Conservation (phyloP, 2,329 filamentous ascomycete genomes). For the Elsinoe perseae region DNA sequence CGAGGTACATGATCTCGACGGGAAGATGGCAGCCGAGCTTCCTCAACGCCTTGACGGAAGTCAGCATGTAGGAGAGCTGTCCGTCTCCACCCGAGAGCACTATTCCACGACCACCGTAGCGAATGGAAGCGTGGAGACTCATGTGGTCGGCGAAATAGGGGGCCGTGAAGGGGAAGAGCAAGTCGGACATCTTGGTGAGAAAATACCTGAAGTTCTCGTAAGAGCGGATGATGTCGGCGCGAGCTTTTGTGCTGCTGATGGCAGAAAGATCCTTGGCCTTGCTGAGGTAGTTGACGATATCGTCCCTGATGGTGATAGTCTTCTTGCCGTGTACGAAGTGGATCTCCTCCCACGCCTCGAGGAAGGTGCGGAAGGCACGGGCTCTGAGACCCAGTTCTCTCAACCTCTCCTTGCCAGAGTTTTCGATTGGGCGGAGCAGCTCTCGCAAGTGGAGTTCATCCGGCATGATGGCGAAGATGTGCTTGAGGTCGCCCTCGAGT, state of each 20-base stretch:
- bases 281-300: slow-evolving; percentile 35
- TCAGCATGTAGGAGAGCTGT: slow-evolving; percentile 38
- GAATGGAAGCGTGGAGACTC: slow-evolving; percentile 36
- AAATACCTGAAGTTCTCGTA: slow-evolving; percentile 39
- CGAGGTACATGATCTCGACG: slow-evolving; percentile 37
- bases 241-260: slow-evolving; percentile 21
- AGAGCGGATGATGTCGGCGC: slow-evolving; percentile 33
- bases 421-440: slow-evolving; percentile 32
- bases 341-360: slow-evolving; percentile 36
- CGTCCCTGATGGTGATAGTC: slow-evolving; percentile 35
- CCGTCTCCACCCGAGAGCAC: slow-evolving; percentile 40
- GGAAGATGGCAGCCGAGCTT: slow-evolving; percentile 34
- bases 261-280: slow-evolving; percentile 18
- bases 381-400: slow-evolving; percentile 35
- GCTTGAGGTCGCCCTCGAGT: slow-evolving; percentile 16
- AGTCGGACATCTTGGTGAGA: slow-evolving; percentile 32
- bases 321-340: slow-evolving; percentile 30
- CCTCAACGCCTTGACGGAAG: slow-evolving; percentile 35
- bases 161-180: slow-evolving; percentile 36
- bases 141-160: slow-evolving; percentile 42
- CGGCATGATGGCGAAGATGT: slow-evolving; percentile 27
- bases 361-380: slow-evolving; percentile 34
- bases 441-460: slow-evolving; percentile 32
- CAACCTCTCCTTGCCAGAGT: slow-evolving; percentile 34
- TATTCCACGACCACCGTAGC: slow-evolving; percentile 37